Evolutionary conservation across 2,329 filamentous ascomycete genomes (phyloP), one percentile per base, ranked within the genome.

Genomic region (Ilyonectria destructans): DNA sequence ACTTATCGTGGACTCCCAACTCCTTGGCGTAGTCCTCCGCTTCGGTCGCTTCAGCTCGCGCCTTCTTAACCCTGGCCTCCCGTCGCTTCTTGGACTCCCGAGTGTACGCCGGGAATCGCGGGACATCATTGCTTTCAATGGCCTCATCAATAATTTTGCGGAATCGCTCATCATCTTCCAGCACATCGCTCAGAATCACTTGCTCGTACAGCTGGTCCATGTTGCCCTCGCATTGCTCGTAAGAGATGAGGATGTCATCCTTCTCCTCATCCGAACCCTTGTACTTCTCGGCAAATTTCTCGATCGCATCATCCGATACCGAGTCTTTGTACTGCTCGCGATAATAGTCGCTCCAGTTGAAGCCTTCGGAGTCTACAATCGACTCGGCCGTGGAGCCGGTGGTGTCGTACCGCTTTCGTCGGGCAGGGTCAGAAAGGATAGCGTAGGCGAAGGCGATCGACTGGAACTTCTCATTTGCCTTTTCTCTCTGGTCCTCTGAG

Each of bases 401-500:
- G 60, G 88, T 86, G 79, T 99, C 96, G 84, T 97, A 99, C 67
- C 94, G 93, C 74, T 91, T 90, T 73, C 96, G 93, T 60, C 96
- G 90, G 21, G 87, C 86, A 23, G 92, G 87, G 74, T 98, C 94
- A 35, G 94, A 97, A 40, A 99, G 92, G 57, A 99, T 89, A 37
- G 95, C 96, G 78, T 98, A 97, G 59, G 96, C 96, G 77, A 98
- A 96, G 26, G 96, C 96, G 74, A 99, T 91, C 74, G 92, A 87
- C 82, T 99, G 96, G 80, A 99, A 99, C 61, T 89, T 92, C 68
- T 87, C 86, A 75, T 97, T 92, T 2, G 96, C 96, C 48, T 87
- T 84, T 29, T 91, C 87, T 77, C 94, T 94, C 59, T 91, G 84
- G 23, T 90, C 86, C 1, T 88, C 85, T 17, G 89, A 73, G 4